Evolutionary conservation across 1,139 yeast species (phyloP).

Genomic region (Hyphopichia wangnamkhiaoensis): DNA sequence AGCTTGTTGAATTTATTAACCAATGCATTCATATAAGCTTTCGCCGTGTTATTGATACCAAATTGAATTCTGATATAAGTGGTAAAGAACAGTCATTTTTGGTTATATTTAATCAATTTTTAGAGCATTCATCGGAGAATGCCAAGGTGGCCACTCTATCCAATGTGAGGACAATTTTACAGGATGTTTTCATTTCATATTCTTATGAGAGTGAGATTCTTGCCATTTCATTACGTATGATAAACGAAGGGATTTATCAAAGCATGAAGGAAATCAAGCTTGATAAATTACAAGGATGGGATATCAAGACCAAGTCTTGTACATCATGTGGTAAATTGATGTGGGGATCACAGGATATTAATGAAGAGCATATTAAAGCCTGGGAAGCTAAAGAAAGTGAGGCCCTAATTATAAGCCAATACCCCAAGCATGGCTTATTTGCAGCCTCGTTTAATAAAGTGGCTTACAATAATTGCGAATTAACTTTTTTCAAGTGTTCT

Average conservation of each 20-base stretch:
- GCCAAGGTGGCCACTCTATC: conserved; percentile 46
- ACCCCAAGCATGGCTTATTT: conserved; percentile 5
- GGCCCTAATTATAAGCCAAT: conserved; percentile 9
- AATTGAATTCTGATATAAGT: conserved; percentile 29
- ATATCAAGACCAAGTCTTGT: conserved; percentile 55
- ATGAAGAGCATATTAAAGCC: conserved; percentile 26
- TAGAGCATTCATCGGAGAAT: conserved; percentile 34
- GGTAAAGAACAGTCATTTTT: conserved; percentile 41
- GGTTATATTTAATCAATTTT: conserved; percentile 50
- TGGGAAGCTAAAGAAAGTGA: conserved; percentile 48
- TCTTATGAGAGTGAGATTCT: conserved; percentile 63
- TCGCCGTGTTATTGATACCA: conserved; percentile 46
- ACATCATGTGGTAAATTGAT: conserved; percentile 68
- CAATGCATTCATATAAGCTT: conserved; percentile 53
- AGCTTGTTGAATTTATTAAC: conserved; percentile 10
- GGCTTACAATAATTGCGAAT: conserved; percentile 18
- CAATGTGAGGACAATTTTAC: conserved; percentile 61
- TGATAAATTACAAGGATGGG: conserved; percentile 59
- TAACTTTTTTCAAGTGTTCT: conserved; percentile 40
- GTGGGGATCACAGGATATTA: conserved; percentile 60
- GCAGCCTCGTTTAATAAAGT: conserved; percentile 6
- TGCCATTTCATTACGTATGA: conserved; percentile 50
- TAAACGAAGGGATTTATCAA: conserved; percentile 54
- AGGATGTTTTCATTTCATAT: conserved; percentile 65
- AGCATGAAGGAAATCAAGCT: conserved; percentile 41